Conservation (phyloP, 306 rosid genomes). For the Crotalaria pallida region DNA sequence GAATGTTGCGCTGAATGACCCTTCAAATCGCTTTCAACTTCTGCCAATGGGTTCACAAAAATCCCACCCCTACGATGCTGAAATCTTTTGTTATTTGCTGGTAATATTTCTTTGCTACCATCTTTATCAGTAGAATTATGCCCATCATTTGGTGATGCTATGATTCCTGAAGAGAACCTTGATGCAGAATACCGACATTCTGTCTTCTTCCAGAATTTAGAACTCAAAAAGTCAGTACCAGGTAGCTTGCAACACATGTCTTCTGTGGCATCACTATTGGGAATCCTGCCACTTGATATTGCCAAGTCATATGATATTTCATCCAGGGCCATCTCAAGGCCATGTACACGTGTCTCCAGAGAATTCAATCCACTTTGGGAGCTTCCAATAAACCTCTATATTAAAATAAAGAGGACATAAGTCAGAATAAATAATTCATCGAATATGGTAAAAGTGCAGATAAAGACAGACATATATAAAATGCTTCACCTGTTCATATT, state of each 20-base stretch:
- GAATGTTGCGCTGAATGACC: conserved; percentile 27
- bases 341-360: conserved; percentile 84
- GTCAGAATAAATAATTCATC: conserved; percentile 16
- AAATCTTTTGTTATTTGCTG: conserved; percentile 41
- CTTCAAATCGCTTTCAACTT: conserved; percentile 29
- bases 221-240: conserved; percentile 86
- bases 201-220: conserved; percentile 85
- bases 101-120: conserved; percentile 28
- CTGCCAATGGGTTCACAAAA: conserved; percentile 37
- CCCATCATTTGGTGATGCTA: conserved; percentile 30
- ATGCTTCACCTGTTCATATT: background rate
- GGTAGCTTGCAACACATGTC: conserved; percentile 90
- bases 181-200: conserved; percentile 59
- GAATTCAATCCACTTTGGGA: conserved; percentile 84
- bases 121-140: conserved; percentile 37
- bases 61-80: conserved; percentile 38
- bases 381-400: conserved; percentile 90
- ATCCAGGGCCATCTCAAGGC: conserved; percentile 84
- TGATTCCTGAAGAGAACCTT: conserved; percentile 50
- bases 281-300: conserved; percentile 59
- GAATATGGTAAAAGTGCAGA: background rate
- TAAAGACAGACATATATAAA: background rate
- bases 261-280: conserved; percentile 44
- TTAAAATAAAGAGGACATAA: conserved; percentile 12
- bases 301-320: conserved; percentile 88